phyloP scores from a whole-genome alignment of 305 asterid species.

The Fraxinus sp. region DNA sequence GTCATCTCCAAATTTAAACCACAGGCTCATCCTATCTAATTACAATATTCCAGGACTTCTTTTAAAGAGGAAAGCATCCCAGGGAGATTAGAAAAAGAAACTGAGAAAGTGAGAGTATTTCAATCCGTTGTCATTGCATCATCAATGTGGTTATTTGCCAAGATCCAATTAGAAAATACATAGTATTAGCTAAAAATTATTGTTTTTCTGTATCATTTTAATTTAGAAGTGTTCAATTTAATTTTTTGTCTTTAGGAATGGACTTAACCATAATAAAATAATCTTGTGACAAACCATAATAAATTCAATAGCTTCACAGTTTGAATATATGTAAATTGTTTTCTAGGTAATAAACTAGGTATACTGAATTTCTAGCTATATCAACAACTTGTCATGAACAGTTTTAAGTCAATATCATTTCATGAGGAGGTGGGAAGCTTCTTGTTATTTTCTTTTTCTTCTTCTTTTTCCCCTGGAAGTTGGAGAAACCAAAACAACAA shows the following conservation, averaged over 20 bases:
- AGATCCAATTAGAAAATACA: neutral
- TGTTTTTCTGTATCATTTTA: neutral
- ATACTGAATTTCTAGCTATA: neutral
- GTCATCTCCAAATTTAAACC: neutral
- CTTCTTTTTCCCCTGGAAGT: neutral
- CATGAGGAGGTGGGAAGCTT: neutral
- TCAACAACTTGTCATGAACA: neutral
- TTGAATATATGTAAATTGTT: neutral
- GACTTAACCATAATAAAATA: neutral
- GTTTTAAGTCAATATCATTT: neutral
- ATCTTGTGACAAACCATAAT: neutral
- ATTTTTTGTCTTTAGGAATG: neutral
- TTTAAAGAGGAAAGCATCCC: neutral
- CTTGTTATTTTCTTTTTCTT: neutral
- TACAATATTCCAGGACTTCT: neutral
- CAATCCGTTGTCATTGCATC: neutral
- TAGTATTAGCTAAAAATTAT: neutral
- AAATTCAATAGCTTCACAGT: neutral
- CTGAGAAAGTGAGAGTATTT: neutral
- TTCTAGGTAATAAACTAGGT: neutral
- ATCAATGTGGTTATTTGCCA: neutral
- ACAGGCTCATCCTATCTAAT: neutral
- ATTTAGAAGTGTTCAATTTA: neutral
- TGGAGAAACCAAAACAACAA: neutral
- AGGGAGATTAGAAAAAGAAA: neutral